Percentiles rank a stretch among this genome's conserved stretches.
Conservation (phyloP, 2,329 filamentous ascomycete genomes). For the Helicocarpus griseus region DNA sequence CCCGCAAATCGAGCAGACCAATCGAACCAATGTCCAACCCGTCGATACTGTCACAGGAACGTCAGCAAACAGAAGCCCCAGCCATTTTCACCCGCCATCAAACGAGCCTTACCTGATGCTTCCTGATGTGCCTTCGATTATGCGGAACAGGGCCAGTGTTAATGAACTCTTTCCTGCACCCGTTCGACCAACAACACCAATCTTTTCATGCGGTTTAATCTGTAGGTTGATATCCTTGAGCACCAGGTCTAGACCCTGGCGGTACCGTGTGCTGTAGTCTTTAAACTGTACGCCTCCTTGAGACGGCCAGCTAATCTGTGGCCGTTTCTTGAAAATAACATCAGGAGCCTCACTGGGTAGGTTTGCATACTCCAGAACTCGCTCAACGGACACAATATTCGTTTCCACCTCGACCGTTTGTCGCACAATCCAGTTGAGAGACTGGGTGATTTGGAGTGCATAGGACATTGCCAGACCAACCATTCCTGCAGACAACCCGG, state of each 20-base stretch:
- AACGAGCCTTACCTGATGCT: conserved; percentile 48
- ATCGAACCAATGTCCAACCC: conserved; percentile 81
- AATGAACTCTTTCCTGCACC: conserved; percentile 93
- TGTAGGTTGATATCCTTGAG: conserved; percentile 85
- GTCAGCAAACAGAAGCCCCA: conserved; percentile 4
- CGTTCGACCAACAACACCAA: conserved; percentile 91
- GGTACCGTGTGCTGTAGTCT: conserved; percentile 90
- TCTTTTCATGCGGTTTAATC: conserved; percentile 95
- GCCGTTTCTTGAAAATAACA: conserved; percentile 77
- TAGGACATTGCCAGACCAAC: conserved; percentile 96
- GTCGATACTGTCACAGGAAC: conserved; percentile 57
- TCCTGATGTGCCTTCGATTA: conserved; percentile 79
- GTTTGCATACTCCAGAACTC: conserved; percentile 87
- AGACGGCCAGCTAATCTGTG: conserved; percentile 83
- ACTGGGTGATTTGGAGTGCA: conserved; percentile 91
- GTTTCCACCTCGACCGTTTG: conserved; percentile 99
- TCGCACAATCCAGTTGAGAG: conserved; percentile 96
- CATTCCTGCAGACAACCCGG: conserved; percentile 56
- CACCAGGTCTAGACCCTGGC: conserved; percentile 79
- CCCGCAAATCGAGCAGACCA: conserved; percentile 76
- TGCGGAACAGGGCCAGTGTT: conserved; percentile 85
- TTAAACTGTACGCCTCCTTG: conserved; percentile 82
- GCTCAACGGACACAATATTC: conserved; percentile 98
- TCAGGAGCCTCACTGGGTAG: conserved; percentile 91
- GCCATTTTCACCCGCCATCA: background rate